Conservation (phyloP, 2,329 filamentous ascomycete genomes). For the Alternaria conjuncta region DNA sequence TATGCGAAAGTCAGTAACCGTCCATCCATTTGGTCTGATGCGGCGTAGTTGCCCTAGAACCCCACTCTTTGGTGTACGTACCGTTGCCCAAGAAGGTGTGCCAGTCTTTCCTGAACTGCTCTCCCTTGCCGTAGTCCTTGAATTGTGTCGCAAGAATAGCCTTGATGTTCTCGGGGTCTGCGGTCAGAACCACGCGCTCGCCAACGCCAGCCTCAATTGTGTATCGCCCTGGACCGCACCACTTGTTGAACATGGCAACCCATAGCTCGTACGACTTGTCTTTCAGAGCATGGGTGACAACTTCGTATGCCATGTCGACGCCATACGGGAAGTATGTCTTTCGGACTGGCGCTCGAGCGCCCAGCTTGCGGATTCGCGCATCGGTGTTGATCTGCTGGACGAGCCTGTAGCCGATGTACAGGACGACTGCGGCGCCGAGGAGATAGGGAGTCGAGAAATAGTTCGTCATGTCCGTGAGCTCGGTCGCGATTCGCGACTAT, state of each 20-base stretch:
- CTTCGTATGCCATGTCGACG: conserved; percentile 67
- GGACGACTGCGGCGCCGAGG: conserved; percentile 24
- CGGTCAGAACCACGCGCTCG: conserved; percentile 74
- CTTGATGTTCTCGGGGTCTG: conserved; percentile 89
- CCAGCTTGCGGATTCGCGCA: conserved; percentile 50
- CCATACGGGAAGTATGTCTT: conserved; percentile 56
- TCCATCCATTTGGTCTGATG: background rate
- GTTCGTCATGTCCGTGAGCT: conserved; percentile 14
- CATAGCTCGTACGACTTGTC: conserved; percentile 70
- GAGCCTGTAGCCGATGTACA: conserved; percentile 29
- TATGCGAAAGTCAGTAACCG: conserved; percentile 10
- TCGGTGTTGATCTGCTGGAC: conserved; percentile 35
- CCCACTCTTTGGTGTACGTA: conserved; percentile 55
- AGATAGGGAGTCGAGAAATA: conserved; percentile 30
- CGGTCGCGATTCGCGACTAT: conserved; percentile 29
- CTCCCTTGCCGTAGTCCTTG: conserved; percentile 81
- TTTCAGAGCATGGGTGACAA: conserved; percentile 59
- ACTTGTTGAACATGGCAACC: conserved; percentile 58
- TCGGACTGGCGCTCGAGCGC: conserved; percentile 53
- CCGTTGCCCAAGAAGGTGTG: conserved; percentile 75
- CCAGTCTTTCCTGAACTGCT: conserved; percentile 77
- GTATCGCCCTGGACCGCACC: conserved; percentile 50
- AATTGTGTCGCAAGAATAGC: conserved; percentile 90
- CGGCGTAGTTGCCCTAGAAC: conserved; percentile 6
- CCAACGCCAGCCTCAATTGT: conserved; percentile 67